phyloP scores from a whole-genome alignment of 371 early-diverging fungal genomes.

The Choanephora cucurbitarum region DNA sequence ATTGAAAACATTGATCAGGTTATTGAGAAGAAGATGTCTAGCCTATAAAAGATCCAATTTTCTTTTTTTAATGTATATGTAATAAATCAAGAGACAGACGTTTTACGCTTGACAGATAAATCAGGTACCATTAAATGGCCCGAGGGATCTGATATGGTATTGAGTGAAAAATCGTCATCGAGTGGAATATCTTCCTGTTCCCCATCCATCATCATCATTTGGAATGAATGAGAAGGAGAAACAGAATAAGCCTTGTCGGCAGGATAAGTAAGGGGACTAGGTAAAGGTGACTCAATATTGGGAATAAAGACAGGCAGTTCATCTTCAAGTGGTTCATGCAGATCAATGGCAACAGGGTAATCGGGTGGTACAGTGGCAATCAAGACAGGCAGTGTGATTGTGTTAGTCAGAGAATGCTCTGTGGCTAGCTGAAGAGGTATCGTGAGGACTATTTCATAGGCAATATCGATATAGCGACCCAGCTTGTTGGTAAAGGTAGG shows the following conservation, averaged over 20 bases:
- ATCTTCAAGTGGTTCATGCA: conserved; percentile 2
- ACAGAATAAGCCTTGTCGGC: conserved; percentile 31
- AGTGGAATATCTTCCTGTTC: conserved; percentile 7
- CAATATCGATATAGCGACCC: conserved; percentile 30
- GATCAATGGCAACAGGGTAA: conserved; percentile 16
- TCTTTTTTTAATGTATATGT: background rate
- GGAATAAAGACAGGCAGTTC: conserved; percentile 38
- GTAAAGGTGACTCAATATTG: conserved; percentile 37
- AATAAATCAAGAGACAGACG: conserved; percentile 6
- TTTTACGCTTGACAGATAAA: conserved; percentile 6
- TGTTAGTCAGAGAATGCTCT: conserved; percentile 1
- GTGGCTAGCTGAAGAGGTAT: conserved; percentile 19
- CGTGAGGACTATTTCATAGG: conserved; percentile 32
- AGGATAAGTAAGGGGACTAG: conserved; percentile 31
- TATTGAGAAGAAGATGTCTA: conserved; percentile 33
- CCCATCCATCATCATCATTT: conserved; percentile 6
- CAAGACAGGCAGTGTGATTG: conserved; percentile 11
- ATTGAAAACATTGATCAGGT: conserved; percentile 29
- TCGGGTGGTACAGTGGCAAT: conserved; percentile 22
- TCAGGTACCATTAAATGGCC: conserved; percentile 46
- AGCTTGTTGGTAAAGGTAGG: conserved; percentile 35
- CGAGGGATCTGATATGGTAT: conserved; percentile 24
- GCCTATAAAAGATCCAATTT: conserved; percentile 12
- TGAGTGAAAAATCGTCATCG: conserved; percentile 15
- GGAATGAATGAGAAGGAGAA: conserved; percentile 31